phyloP scores from a whole-genome alignment of 129 eudicot genomes.

The Tagetes erecta region DNA sequence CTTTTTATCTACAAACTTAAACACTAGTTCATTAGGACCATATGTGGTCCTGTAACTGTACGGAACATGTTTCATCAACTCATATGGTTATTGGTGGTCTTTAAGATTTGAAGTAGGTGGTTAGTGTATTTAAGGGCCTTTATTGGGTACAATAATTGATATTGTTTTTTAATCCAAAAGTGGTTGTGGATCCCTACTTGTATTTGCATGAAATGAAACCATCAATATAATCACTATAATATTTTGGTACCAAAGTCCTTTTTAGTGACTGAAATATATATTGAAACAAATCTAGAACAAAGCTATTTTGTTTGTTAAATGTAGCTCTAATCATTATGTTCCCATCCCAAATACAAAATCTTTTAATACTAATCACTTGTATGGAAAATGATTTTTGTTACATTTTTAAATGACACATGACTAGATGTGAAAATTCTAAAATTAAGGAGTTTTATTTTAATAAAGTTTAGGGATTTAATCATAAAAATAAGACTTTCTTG shows the following conservation, averaged over 20 bases:
- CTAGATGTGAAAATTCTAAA: background rate
- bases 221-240: background rate
- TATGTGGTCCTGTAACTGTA: constrained; percentile 28
- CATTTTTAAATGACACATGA: background rate
- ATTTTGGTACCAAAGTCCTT: constrained; percentile 12
- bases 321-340: constrained; percentile 36
- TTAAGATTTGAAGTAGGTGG: constrained; percentile 12
- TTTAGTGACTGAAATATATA: constrained; percentile 21
- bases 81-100: constrained; percentile 9
- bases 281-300: constrained; percentile 24
- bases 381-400: background rate
- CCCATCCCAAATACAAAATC: constrained; percentile 24
- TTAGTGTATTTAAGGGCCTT: constrained; percentile 15
- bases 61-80: constrained; percentile 23
- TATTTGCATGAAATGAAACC: constrained; percentile 2
- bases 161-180: background rate
- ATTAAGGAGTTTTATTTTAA: background rate
- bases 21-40: constrained; percentile 21
- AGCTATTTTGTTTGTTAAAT: constrained; percentile 22
- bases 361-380: constrained; percentile 14
- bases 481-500: background rate
- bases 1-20: constrained; percentile 24
- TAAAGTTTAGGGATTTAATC: background rate
- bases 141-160: constrained; percentile 11
- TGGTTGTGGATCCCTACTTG: background rate